Base-by-base conservation (phyloP, 805 yeast species). In the Kodamaea leandrae region DNA sequence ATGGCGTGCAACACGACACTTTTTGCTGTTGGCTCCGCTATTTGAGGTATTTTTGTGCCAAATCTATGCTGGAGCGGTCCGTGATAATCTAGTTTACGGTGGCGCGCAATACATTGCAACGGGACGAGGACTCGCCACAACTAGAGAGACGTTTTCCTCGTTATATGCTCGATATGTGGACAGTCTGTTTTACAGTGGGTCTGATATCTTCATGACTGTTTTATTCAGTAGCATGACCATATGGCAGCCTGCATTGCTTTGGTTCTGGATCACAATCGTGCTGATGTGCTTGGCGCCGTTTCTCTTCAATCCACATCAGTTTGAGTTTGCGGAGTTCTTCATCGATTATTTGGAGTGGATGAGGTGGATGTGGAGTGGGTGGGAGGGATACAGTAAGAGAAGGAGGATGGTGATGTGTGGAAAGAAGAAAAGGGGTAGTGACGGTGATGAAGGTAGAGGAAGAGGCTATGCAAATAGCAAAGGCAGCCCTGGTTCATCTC, bases 11-110 rank as follows among this genome's bases (percentile, higher is more conserved):
- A 58, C 76, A n/a, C 78, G 76, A 58, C 98, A 91, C 54, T 71
- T 91, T 42, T 57, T 78, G 23, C 89, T 96, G 0, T 61, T 90
- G 44, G 85, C 97, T 2, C 97, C 97, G 2, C 64, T 90, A 40
- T 91, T 91, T 64, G 98, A 91, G 60, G 97, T 91, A 5, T 89
- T 91, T 64, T 96, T 87, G 6, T 88, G 97, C 60, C 96, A 90
- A 62, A 83, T 90, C 6, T 91, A 91, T 59, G 86, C 97, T 3
- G 78, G 79, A 52, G 76, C 96, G 0, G 67, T 91, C 51, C 64
- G 78, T 35, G 77, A 78, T 37, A 93, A 90, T 61, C 70, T 91
- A 37, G 74, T 89, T 1, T 83, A 85, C 64, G 98, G 98, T 3
- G 96, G 96, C 35, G 98, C 98, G 1, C 75, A 80, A 41, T 91